A percentile compares a stretch with the other conserved stretches of the same genome.
phyloP scores from a whole-genome alignment of 2,329 filamentous ascomycete species.

The Didymella exigua region DNA sequence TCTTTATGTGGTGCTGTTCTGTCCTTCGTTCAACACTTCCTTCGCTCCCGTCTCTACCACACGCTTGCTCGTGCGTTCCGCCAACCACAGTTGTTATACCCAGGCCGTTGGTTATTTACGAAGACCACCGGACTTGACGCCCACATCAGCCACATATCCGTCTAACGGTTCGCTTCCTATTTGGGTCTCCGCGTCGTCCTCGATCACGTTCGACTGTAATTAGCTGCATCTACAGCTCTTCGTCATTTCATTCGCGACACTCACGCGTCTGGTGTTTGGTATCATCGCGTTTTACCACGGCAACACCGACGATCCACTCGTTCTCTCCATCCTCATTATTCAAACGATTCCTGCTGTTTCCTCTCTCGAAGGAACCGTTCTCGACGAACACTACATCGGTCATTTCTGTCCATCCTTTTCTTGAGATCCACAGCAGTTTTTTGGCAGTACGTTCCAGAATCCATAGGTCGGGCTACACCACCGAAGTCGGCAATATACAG shows the following conservation, averaged over 20 bases:
- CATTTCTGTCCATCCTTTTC: not conserved
- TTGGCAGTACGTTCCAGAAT: not conserved
- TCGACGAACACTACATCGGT: slow-evolving; percentile 12
- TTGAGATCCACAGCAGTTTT: not conserved
- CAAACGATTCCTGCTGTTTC: slow-evolving; percentile 14
- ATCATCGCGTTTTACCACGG: slow-evolving; percentile 36
- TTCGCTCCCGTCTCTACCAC: slow-evolving; percentile 27
- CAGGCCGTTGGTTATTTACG: slow-evolving; percentile 30
- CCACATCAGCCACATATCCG: slow-evolving; percentile 39
- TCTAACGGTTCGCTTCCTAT: slow-evolving; percentile 26
- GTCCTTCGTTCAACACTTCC: slow-evolving; percentile 33
- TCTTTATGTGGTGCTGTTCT: slow-evolving; percentile 24
- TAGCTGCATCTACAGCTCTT: slow-evolving; percentile 28
- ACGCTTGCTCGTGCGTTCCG: slow-evolving; percentile 27
- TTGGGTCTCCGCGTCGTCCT: slow-evolving; percentile 30
- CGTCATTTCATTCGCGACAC: slow-evolving; percentile 38
- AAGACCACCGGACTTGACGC: slow-evolving; percentile 29
- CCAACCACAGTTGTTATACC: slow-evolving; percentile 23
- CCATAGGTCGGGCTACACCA: slow-evolving; percentile 1
- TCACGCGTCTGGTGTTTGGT: slow-evolving; percentile 41
- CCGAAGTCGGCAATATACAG: slow-evolving; percentile 5
- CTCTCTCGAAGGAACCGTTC: slow-evolving; percentile 7
- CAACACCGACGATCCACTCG: slow-evolving; percentile 31
- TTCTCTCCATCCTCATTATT: slow-evolving; percentile 20
- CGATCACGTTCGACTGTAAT: slow-evolving; percentile 27